Base-by-base conservation (phyloP, 129 eudicot species). In the Chrysanthemum lavandulifolium region DNA sequence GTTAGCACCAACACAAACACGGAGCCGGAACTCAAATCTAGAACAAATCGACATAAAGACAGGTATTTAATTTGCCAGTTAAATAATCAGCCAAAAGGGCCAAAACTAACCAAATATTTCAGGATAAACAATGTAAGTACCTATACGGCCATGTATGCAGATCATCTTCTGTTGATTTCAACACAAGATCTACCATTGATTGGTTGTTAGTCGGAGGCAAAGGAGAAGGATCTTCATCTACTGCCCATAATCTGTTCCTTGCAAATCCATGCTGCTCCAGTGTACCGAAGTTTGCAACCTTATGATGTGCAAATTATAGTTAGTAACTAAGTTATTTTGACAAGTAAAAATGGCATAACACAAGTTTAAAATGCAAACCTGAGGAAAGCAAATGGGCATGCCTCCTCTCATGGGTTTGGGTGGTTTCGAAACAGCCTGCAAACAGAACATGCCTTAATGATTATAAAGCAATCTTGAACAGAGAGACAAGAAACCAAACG, bases 11-110 rank as follows among this genome's bases (percentile, higher is more conserved):
- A 92, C 67, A 78, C 85, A 69, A 63, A 92, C 78, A 31, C 96
- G 86, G 33, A 92, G 78, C 48, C 95, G 89, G 68, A 92, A 78
- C 86, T 92, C 98, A 85, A 92, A 92, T 75, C 96, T 92, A 82
- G 76, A 75, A 53, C 16, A 76, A 50, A 80, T 47, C 18, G 69
- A 83, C 18, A 50, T 66, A 13, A 56, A 65, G 68, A 56, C 18
- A 25, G 64, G 52, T 11, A 23, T 69, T 18, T 61, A 15, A 51
- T 19, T 18, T 33, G 23, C n/a, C 16, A 14, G 33, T 4, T 25
- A 66, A 11, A 63, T 62, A 62, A 73, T 33, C 61, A 73, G 69
- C 60, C 31, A 65, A 3, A 65, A 12, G 19, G 8, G 29, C 57
- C 56, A 76, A 67, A 50, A 29, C 16, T 45, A 62, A 53, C 25